Percentiles rank a stretch among this genome's conserved stretches.
These are phyloP conservation scores for Cymbidium sinense DNA, from an alignment of 106 monocot genomes.

Conservation along the genomic window DNA sequence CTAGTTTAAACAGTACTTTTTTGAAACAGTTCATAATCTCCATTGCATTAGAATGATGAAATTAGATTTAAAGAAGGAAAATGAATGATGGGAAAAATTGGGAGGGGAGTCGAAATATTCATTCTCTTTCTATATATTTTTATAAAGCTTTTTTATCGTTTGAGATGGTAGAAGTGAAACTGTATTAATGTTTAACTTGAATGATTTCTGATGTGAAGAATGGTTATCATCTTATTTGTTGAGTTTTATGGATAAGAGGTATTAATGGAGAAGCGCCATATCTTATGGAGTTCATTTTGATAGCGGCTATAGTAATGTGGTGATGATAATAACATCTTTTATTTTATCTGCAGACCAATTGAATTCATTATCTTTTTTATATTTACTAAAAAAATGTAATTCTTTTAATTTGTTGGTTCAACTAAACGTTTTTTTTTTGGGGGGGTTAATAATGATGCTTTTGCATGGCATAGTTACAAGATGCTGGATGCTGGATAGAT, in stretches of 20 bases:
- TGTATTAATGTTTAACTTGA: neutral
- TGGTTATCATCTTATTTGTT: neutral
- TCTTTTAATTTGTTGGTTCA: neutral
- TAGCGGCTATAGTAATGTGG: neutral
- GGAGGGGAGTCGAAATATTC: neutral
- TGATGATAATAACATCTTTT: neutral
- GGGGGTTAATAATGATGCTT: neutral
- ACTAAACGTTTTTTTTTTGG: neutral
- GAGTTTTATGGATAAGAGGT: neutral
- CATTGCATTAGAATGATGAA: no score
- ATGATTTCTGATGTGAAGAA: constrained; percentile 1
- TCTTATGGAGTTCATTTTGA: neutral
- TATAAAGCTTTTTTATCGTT: neutral
- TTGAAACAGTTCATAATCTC: no score
- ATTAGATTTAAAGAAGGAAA: no score
- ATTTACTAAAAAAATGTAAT: neutral
- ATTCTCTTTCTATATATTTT: neutral
- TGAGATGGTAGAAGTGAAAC: neutral
- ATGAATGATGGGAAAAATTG: no score
- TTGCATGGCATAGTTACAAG: constrained; percentile 69
- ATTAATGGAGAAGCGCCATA: neutral
- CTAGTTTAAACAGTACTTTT: no score
- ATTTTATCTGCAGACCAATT: neutral
- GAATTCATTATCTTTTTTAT: neutral
- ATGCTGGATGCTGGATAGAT: constrained; percentile 99